Conservation (phyloP, 345 rosid genomes). For the Kandelia obovata region DNA sequence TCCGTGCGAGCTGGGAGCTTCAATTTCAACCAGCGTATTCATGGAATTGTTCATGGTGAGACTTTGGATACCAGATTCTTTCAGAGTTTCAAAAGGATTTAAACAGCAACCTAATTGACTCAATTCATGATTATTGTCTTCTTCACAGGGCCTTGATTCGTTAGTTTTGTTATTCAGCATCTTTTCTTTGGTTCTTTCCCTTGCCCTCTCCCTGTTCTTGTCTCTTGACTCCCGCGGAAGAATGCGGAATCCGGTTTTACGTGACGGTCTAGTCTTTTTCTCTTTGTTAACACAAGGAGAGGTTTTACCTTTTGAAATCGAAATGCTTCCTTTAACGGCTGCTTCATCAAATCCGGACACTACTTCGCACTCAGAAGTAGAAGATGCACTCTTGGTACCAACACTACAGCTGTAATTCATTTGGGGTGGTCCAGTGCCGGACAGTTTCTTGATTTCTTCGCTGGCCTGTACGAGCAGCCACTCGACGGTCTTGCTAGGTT, state of each 20-base stretch:
- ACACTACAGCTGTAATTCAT: constrained; percentile 11
- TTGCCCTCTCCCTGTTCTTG: constrained; percentile 71
- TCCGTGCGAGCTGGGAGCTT: constrained; percentile 13
- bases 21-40: constrained; percentile 9
- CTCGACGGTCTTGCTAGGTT: constrained; percentile 78
- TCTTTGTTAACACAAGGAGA: constrained; percentile 8
- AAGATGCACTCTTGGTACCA: constrained; percentile 32
- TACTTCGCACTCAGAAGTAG: constrained; percentile 46
- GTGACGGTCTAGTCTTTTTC: constrained; percentile 29
- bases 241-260: constrained; percentile 26
- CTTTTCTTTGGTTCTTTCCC: constrained; percentile 57
- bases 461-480: constrained; percentile 70
- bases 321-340: constrained; percentile 10
- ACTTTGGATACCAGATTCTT: constrained; percentile 20
- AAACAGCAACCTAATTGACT: constrained; percentile 21
- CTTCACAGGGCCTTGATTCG: constrained; percentile 16
- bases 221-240: constrained; percentile 47
- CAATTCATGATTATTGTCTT: not conserved
- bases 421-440: constrained; percentile 8
- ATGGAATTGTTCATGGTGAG: constrained; percentile 7
- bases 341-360: constrained; percentile 28
- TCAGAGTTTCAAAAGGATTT: constrained; percentile 16
- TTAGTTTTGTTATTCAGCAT: constrained; percentile 15
- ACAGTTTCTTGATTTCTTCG: constrained; percentile 52
- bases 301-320: constrained; percentile 22